phyloP scores from a whole-genome alignment of 176 grass and related monocot genomes.

The Microstegium vimineum region DNA sequence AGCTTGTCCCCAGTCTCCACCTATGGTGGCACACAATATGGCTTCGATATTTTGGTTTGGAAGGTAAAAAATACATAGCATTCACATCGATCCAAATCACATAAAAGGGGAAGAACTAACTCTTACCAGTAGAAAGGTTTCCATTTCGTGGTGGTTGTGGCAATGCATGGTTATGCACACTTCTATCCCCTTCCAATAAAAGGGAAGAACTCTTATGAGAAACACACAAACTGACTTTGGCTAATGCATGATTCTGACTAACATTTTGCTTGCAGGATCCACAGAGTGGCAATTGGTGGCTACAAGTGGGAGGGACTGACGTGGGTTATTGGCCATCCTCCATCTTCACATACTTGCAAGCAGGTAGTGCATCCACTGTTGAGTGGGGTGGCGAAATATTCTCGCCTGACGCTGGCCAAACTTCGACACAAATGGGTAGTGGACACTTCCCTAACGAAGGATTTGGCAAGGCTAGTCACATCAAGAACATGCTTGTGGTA shows the following conservation, averaged over 20 bases:
- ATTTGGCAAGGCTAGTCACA: constrained; percentile 71
- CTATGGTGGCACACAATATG: constrained; percentile 66
- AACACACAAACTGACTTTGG: too few species aligned
- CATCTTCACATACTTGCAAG: constrained; percentile 54
- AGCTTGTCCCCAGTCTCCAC: constrained; percentile 64
- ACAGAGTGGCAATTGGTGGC: constrained; percentile 66
- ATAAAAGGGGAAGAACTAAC: too few species aligned
- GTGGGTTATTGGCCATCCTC: constrained; percentile 81
- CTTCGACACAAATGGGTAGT: constrained; percentile 70
- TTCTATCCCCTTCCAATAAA: too few species aligned
- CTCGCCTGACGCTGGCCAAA: constrained; percentile 56
- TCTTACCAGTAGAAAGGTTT: too few species aligned
- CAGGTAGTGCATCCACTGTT: constrained; percentile 54
- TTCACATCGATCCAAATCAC: constrained; percentile 6
- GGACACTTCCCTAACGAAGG: constrained; percentile 75
- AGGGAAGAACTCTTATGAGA: too few species aligned
- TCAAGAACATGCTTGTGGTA: constrained; percentile 74
- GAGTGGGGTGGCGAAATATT: constrained; percentile 77
- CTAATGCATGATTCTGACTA: too few species aligned
- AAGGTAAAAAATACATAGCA: constrained; percentile 56
- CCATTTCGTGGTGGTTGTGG: too few species aligned
- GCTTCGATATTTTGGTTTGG: constrained; percentile 66
- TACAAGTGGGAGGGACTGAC: constrained; percentile 49
- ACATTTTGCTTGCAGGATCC: constrained; percentile 45
- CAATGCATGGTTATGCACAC: too few species aligned